Conservation (phyloP, 108 stramenopile genomes). For the Craspedostauros australis region DNA sequence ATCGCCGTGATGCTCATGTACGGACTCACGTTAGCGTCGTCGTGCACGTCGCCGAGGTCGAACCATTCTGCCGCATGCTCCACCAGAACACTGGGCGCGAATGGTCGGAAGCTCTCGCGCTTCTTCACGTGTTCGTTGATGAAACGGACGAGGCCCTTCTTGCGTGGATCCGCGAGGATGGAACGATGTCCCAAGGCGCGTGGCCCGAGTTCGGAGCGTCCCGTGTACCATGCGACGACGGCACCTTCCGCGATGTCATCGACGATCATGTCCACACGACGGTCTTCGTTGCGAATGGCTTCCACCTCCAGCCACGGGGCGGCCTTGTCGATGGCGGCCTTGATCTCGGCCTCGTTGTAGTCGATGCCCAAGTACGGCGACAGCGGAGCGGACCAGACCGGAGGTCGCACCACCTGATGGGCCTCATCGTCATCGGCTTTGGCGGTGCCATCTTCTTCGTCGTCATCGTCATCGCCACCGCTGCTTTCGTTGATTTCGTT, state of each 20-base stretch:
- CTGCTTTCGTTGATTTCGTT: neutral
- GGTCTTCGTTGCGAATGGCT: slow-evolving; percentile 38
- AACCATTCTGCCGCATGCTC: slow-evolving; percentile 87
- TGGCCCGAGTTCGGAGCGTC: slow-evolving; percentile 87
- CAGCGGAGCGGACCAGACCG: slow-evolving; percentile 55
- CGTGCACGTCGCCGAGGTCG: slow-evolving; percentile 37
- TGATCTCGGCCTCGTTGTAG: slow-evolving; percentile 46
- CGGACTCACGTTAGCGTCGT: slow-evolving; percentile 50
- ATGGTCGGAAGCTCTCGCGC: slow-evolving; percentile 91
- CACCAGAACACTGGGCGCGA: slow-evolving; percentile 88
- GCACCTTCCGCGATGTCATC: slow-evolving; percentile 67
- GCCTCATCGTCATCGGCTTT: too few relatives aligned
- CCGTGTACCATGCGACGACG: slow-evolving; percentile 87
- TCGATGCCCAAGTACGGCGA: slow-evolving; percentile 74
- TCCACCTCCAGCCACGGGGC: slow-evolving; percentile 72
- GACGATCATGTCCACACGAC: slow-evolving; percentile 49
- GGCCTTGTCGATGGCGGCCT: slow-evolving; percentile 69
- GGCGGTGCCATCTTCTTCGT: too few relatives aligned
- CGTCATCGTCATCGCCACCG: neutral
- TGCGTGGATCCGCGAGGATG: slow-evolving; percentile 87
- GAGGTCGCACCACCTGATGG: slow-evolving; percentile 8
- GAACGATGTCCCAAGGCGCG: slow-evolving; percentile 92
- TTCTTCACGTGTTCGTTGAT: slow-evolving; percentile 87
- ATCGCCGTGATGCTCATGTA: slow-evolving; percentile 86
- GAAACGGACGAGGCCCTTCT: slow-evolving; percentile 70